Evolutionary conservation across 768 basidiomycete genomes (phyloP).

Genomic region (Tephrocybe sp.): DNA sequence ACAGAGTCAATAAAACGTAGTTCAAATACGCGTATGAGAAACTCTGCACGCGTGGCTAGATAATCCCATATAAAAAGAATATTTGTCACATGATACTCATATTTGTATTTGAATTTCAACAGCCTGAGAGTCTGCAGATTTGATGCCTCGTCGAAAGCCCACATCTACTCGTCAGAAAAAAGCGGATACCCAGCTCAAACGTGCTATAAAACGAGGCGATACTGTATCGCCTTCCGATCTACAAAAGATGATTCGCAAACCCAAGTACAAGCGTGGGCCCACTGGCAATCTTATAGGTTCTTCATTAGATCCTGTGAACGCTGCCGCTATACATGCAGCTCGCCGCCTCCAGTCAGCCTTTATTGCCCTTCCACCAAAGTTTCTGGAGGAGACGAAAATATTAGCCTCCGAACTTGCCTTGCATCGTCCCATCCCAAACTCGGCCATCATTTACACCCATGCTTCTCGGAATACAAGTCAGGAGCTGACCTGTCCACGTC

Average conservation of each 20-base stretch:
- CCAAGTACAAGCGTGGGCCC: constrained; percentile 27
- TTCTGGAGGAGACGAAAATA: constrained; percentile 58
- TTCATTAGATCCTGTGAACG: constrained; percentile 18
- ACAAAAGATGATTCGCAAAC: constrained; percentile 27
- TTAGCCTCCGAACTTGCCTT: constrained; percentile 57
- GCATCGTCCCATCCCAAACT: constrained; percentile 52
- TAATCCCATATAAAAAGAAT: too few relatives aligned
- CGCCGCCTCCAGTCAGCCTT: constrained; percentile 71
- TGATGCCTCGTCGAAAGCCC: constrained; percentile 50
- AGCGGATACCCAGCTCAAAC: constrained; percentile 71
- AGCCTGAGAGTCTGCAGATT: too few relatives aligned
- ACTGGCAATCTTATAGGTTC: constrained; percentile 29
- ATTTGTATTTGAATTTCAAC: too few relatives aligned
- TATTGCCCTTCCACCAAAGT: constrained; percentile 55
- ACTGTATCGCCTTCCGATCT: constrained; percentile 39
- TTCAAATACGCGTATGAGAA: too few relatives aligned
- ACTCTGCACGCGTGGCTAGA: too few relatives aligned
- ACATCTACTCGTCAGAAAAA: constrained; percentile 70
- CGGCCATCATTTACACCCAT: constrained; percentile 36
- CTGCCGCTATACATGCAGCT: constrained; percentile 38
- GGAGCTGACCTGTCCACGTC: constrained; percentile 50
- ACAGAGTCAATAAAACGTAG: too few relatives aligned
- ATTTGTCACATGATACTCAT: too few relatives aligned
- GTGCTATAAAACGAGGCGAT: constrained; percentile 85
- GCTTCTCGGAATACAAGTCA: constrained; percentile 17